Base-by-base conservation (phyloP, 495 filamentous ascomycete genomes). In the Penicillium salamii region DNA sequence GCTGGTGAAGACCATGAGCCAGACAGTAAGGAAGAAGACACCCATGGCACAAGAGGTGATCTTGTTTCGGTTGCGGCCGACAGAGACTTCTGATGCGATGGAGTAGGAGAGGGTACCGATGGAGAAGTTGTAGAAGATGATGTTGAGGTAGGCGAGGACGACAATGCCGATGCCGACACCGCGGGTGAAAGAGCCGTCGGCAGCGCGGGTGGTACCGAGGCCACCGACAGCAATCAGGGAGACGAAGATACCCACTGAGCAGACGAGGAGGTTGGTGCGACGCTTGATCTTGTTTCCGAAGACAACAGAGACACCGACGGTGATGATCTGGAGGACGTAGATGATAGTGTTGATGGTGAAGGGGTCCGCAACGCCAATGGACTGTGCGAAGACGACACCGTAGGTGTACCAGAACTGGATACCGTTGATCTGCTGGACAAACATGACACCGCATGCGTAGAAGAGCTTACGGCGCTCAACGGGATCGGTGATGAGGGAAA, bases 371-470 rank as follows among this genome's bases (percentile, higher is more conserved):
- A 67, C 49, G 18, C 69, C 69, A 26, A 73, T 61, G 13, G 59
- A 46, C 51, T 71, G 54, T 9, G 66, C 65, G 36, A 73, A 71
- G 19, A 73, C 59, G 0, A 67, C 63, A 14, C 70, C 70, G 38
- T 68, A 73, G 24, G 53, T 56, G 49, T 71, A 71, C 45, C 55
- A 71, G 47, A 68, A 73, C n/a, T 58, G 55, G 38, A 71, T 73
- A 18, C 69, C 68, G 49, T 58, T 61, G 50, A 73, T 68, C 43
- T 73, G 69, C 40, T 71, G 68, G 2, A 58, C 66, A 45, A 61
- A 61, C 61, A 73, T 62, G 36, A 52, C 64, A 20, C 69, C 68
- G 26, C 47, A 55, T 11, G 63, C 51, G 34, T 53, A 73, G 28
- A 70, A 49, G 12, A 71, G 49, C 49, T 73, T 73, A 11, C 58